Evolutionary conservation across 768 basidiomycete genomes (phyloP).

Genomic region (Tulasnella sp.): DNA sequence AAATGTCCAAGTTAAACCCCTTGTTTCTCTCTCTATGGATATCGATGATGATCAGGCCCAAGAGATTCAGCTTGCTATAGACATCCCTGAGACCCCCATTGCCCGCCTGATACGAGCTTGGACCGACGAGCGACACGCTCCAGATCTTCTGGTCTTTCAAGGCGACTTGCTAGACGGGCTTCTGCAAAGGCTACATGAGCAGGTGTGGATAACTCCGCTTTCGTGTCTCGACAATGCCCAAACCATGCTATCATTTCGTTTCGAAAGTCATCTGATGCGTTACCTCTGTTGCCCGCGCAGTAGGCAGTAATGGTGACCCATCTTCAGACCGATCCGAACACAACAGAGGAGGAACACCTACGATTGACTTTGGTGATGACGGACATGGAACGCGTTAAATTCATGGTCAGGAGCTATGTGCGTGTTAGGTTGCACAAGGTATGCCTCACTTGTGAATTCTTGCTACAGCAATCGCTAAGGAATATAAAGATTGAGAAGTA

Average conservation of each 20-base stretch:
- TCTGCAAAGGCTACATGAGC: slow-evolving; percentile 68
- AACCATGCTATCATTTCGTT: neutral
- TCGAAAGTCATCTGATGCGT: neutral
- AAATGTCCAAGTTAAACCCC: neutral
- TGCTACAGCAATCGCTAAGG: neutral
- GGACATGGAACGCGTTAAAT: slow-evolving; percentile 89
- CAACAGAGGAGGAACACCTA: slow-evolving; percentile 88
- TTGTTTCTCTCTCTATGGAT: neutral
- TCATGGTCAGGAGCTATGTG: slow-evolving; percentile 80
- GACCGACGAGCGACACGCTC: slow-evolving; percentile 77
- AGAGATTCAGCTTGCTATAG: neutral
- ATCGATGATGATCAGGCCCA: slow-evolving; percentile 7
- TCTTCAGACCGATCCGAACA: slow-evolving; percentile 67
- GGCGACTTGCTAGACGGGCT: slow-evolving; percentile 54
- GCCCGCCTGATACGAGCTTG: slow-evolving; percentile 68
- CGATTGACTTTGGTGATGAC: slow-evolving; percentile 89
- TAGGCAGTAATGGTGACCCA: slow-evolving; percentile 69
- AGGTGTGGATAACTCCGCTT: slow-evolving; percentile 43
- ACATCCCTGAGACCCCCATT: slow-evolving; percentile 41
- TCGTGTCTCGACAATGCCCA: neutral
- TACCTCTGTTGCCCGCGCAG: neutral
- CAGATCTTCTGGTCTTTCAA: slow-evolving; percentile 66
- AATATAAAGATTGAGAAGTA: slow-evolving; percentile 69
- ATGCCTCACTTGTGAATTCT: slow-evolving; percentile 13
- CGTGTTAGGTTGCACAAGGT: slow-evolving; percentile 83